Conservation (phyloP, 441 rosid species). For the Brassica hybrid region DNA sequence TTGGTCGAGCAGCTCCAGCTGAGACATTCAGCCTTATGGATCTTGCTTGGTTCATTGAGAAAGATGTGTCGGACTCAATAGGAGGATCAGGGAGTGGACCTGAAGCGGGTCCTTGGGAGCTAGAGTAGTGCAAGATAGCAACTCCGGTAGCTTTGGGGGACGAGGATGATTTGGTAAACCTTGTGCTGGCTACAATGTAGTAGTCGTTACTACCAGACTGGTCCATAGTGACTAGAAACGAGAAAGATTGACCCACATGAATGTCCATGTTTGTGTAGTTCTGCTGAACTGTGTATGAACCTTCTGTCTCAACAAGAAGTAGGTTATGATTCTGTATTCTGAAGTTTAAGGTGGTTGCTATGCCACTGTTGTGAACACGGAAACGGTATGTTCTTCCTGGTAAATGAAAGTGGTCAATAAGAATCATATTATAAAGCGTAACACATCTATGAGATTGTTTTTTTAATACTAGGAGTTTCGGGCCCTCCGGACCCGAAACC, state of each 20-base stretch:
- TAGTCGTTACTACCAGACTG: slow-evolving; percentile 80
- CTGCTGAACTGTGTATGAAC: slow-evolving; percentile 88
- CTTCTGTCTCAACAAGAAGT: slow-evolving; percentile 91
- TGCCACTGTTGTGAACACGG: slow-evolving; percentile 85
- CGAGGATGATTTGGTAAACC: slow-evolving; percentile 58
- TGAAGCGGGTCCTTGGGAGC: slow-evolving; percentile 78
- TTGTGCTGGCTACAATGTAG: slow-evolving; percentile 84
- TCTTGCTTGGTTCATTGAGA: slow-evolving; percentile 96
- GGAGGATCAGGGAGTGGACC: slow-evolving; percentile 91
- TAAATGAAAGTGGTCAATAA: slow-evolving; percentile 32
- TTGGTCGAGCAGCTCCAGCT: slow-evolving; percentile 93
- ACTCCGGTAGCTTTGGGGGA: slow-evolving; percentile 69
- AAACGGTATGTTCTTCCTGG: slow-evolving; percentile 83
- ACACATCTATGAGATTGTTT: neutral
- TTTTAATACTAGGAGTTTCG: too few relatives aligned
- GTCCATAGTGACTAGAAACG: slow-evolving; percentile 89
- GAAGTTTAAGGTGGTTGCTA: slow-evolving; percentile 84
- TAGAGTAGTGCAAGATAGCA: slow-evolving; percentile 79
- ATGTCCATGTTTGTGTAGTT: slow-evolving; percentile 80
- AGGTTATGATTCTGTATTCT: slow-evolving; percentile 87
- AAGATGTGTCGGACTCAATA: slow-evolving; percentile 63
- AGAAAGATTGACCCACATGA: slow-evolving; percentile 91
- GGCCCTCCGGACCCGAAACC: too few relatives aligned
- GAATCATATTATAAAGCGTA: neutral
- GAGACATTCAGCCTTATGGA: slow-evolving; percentile 95